phyloP scores from a whole-genome alignment of 805 yeast species.

The Yamadazyma nakazawae region DNA sequence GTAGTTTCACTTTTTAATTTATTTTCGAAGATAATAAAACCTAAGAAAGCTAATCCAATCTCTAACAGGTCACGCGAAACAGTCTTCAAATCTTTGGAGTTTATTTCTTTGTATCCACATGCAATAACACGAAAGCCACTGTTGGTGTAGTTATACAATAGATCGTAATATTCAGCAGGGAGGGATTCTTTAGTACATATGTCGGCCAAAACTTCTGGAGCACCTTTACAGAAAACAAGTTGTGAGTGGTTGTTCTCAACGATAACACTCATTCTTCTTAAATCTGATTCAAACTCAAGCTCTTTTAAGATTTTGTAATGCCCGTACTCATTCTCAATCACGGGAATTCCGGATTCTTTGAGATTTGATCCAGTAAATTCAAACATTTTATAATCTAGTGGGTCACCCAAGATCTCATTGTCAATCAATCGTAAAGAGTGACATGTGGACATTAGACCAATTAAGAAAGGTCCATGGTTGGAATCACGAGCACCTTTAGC shows the following conservation, averaged over 20 bases:
- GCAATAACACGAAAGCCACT: slow-evolving; percentile 95
- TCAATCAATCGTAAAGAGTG: slow-evolving; percentile 84
- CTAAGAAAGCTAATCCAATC: slow-evolving; percentile 65
- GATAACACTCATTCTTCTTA: slow-evolving; percentile 89
- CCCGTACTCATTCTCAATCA: slow-evolving; percentile 13
- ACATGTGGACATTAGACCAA: slow-evolving; percentile 65
- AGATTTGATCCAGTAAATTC: slow-evolving; percentile 78
- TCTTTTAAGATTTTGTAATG: slow-evolving; percentile 41
- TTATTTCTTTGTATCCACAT: slow-evolving; percentile 62
- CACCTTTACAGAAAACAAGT: slow-evolving; percentile 76
- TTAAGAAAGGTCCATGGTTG: slow-evolving; percentile 28
- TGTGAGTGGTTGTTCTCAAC: slow-evolving; percentile 35
- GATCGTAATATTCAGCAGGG: slow-evolving; percentile 71
- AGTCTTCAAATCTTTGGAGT: slow-evolving; percentile 22
- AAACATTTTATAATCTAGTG: slow-evolving; percentile 90
- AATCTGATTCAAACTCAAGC: slow-evolving; percentile 79
- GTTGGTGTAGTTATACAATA: slow-evolving; percentile 83
- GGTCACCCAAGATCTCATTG: slow-evolving; percentile 84
- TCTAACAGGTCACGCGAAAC: slow-evolving; percentile 65
- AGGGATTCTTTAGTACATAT: slow-evolving; percentile 70
- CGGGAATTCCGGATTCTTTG: slow-evolving; percentile 23
- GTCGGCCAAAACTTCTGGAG: slow-evolving; percentile 87
- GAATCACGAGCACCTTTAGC: slow-evolving; percentile 20
- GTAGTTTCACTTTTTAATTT: slow-evolving; percentile 72
- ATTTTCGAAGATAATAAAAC: slow-evolving; percentile 91